Evolutionary conservation across 1,139 yeast species (phyloP).

Genomic region (Pichia sp.): DNA sequence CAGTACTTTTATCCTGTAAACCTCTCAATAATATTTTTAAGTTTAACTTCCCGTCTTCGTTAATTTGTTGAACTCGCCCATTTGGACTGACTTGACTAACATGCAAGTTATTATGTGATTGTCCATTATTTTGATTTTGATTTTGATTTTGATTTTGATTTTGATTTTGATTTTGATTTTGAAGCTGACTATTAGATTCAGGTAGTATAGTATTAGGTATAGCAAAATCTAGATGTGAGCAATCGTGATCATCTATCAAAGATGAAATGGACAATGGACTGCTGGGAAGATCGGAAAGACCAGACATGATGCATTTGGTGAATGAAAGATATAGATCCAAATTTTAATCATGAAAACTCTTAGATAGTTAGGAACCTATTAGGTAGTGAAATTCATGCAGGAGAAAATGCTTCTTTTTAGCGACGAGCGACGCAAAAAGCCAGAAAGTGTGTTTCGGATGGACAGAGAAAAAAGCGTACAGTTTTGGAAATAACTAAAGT

Average conservation of each 20-base stretch:
- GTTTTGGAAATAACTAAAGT: too few relatives aligned
- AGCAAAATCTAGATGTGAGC: background rate
- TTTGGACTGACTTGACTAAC: background rate
- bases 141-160: background rate
- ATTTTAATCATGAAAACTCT: too few relatives aligned
- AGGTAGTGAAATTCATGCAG: background rate
- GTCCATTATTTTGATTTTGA: background rate
- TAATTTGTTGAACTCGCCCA: constrained; percentile 5
- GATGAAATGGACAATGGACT: constrained; percentile 3
- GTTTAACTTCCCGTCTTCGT: constrained; percentile 7
- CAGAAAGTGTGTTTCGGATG: background rate
- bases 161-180: background rate
- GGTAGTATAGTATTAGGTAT: background rate
- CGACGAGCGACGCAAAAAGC: background rate
- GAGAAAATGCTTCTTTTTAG: background rate
- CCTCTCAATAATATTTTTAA: constrained; percentile 11
- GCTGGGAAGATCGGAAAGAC: background rate
- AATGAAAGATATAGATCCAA: background rate
- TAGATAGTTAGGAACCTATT: background rate
- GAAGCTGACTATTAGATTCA: background rate
- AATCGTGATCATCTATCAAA: background rate
- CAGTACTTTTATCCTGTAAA: background rate
- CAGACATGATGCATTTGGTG: background rate
- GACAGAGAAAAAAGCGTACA: background rate
- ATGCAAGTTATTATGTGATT: background rate